Conservation (phyloP, 106 monocot genomes). For the Dendrobium huoshanense region DNA sequence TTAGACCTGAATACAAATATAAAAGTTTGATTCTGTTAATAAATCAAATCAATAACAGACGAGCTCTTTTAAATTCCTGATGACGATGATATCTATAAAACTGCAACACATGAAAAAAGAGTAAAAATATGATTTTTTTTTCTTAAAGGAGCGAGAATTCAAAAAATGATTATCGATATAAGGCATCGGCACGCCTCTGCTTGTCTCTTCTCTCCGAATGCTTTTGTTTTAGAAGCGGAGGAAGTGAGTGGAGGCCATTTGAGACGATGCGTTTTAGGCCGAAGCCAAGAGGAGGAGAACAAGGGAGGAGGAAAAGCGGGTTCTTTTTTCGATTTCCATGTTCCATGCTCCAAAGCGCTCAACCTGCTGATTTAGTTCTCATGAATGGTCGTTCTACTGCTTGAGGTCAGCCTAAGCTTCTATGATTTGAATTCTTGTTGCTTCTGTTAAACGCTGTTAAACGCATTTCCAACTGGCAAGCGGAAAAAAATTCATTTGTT, state of each 20-base stretch:
- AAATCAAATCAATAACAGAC: too few species aligned
- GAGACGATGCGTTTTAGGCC: slow-evolving; percentile 3
- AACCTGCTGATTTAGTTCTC: neutral
- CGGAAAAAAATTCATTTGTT: neutral
- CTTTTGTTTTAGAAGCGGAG: neutral
- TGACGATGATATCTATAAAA: neutral
- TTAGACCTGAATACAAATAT: too few species aligned
- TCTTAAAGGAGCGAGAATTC: neutral
- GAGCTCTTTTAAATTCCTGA: neutral
- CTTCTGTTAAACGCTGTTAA: neutral
- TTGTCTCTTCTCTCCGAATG: slow-evolving; percentile 4
- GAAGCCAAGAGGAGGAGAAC: slow-evolving; percentile 3
- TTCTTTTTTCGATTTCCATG: slow-evolving; percentile 7
- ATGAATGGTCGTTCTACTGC: neutral
- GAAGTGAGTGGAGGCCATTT: neutral
- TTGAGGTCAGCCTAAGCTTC: neutral
- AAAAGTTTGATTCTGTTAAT: too few species aligned
- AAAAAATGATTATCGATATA: neutral
- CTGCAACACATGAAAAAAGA: neutral
- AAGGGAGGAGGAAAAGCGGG: neutral
- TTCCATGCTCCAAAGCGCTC: neutral
- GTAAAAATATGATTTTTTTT: neutral
- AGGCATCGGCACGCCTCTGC: neutral
- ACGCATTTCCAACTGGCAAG: neutral
- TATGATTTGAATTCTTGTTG: neutral